Evolutionary conservation across 2,329 filamentous ascomycete species (phyloP), one percentile per base, ranked within the genome.

Genomic region (Tolypocladium album): DNA sequence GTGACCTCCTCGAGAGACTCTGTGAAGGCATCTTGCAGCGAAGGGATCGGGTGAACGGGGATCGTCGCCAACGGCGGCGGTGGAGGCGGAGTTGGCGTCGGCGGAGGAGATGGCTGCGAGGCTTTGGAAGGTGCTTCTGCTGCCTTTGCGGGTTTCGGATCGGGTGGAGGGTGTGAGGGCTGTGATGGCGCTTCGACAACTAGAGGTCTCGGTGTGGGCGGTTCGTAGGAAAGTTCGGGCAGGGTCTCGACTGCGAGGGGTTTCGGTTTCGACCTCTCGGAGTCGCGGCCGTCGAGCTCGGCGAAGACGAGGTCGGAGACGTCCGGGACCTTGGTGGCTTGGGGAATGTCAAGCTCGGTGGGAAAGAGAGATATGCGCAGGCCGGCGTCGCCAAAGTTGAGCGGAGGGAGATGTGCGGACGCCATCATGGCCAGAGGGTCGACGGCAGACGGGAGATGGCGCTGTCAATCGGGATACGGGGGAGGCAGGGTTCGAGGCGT

Each of bases 21-120:
- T 66, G 89, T 86, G 70, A 95, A 94, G 62, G 90, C 89, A 63
- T 82, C 84, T 71, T 94, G 90, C 84, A 94, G 89, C 38, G 83
- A 82, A 20, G 83, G 76, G 58, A 94, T 87, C 8, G 90, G 90
- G 69, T 95, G 90, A 15, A 65, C 64, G 17, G 72, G 72, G 53
- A 73, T 71, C 45, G 64, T 65, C 57, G 67, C 65, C 40, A 59
- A 20, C 17, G 59, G 57, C 15, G 60, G 45, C 34, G 59, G 47
- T 24, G 68, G 67, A 53, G 63, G 60, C 12, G 65, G 64, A 22
- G 61, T 59, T 38, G 63, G 61, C 2, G n/a, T 24, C 52, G 27
- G 50, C 27, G 60, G 20, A 31, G 24, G 24, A 22, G 22, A 12
- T 17, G 9, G 12, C 3, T 31, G 24, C 9, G 15, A 27, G 20